Evolutionary conservation across 768 basidiomycete genomes (phyloP).

Genomic region (Russula sp.): DNA sequence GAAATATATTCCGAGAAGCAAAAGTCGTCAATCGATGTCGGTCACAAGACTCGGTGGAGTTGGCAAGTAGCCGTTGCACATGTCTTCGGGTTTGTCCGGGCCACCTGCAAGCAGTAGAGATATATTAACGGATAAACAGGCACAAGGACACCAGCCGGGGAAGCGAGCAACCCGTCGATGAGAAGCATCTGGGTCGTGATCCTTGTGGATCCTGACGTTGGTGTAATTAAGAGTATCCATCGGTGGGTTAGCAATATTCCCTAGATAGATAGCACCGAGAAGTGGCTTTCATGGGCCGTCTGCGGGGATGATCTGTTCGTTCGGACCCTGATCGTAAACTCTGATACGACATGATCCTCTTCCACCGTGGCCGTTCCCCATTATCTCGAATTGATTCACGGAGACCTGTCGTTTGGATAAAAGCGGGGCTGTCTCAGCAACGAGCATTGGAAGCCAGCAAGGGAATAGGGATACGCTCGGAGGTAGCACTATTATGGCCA

Average conservation of each 20-base stretch:
- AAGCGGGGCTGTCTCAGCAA: neutral
- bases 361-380: neutral
- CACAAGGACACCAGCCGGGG: neutral
- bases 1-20: constrained; percentile 1
- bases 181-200: constrained; percentile 1
- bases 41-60: constrained; percentile 9
- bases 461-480: neutral
- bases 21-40: constrained; percentile 9
- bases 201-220: constrained; percentile 1
- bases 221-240: neutral
- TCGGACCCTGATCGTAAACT: constrained; percentile 13
- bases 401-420: neutral
- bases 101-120: neutral
- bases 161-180: neutral
- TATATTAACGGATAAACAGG: neutral
- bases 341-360: constrained; percentile 6
- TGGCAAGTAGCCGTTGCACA: neutral
- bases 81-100: constrained; percentile 14
- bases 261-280: neutral
- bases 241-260: neutral
- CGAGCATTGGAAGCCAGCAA: neutral
- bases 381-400: constrained; percentile 4
- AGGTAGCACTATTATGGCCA: neutral
- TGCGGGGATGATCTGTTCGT: neutral
- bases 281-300: neutral